These are phyloP conservation scores for Hirsutella rhossiliensis DNA, from an alignment of 2,329 filamentous ascomycete genomes.

Conservation along the genomic window DNA sequence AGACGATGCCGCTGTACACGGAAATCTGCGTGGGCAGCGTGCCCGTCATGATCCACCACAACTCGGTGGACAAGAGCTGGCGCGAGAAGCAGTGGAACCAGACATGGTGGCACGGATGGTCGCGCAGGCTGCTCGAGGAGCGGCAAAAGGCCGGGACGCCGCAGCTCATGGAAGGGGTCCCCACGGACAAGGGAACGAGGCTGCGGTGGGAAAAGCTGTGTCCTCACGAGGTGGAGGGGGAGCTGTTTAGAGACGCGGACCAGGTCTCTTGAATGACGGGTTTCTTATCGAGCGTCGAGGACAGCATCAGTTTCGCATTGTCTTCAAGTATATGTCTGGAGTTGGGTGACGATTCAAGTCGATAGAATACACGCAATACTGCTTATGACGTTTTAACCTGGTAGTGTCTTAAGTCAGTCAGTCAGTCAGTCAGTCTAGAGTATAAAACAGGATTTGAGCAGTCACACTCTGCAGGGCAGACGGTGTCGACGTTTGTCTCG, in stretches of 20 bases:
- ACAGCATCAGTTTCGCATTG: too few relatives aligned
- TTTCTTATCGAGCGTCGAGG: too few relatives aligned
- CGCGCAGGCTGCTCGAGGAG: constrained; percentile 8
- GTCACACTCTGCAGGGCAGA: too few relatives aligned
- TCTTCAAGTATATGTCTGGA: too few relatives aligned
- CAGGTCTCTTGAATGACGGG: too few relatives aligned
- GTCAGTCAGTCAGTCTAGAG: too few relatives aligned
- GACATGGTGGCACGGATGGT: constrained; percentile 12
- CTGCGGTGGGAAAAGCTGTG: constrained; percentile 13
- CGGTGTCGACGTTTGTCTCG: too few relatives aligned
- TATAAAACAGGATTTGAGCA: too few relatives aligned
- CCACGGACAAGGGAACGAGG: constrained; percentile 7
- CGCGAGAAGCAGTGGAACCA: constrained; percentile 12
- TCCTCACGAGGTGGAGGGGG: constrained; percentile 10
- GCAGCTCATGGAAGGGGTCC: constrained; percentile 8
- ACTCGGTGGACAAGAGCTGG: constrained; percentile 9
- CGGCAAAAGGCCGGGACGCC: constrained; percentile 4
- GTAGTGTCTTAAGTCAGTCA: too few relatives aligned
- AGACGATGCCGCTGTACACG: constrained; percentile 13
- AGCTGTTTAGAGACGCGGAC: constrained; percentile 14
- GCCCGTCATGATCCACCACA: constrained; percentile 17
- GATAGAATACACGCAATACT: too few relatives aligned
- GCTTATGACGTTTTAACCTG: too few relatives aligned
- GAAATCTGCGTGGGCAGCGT: constrained; percentile 15
- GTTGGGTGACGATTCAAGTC: too few relatives aligned